Evolutionary conservation across 192 early-diverging fungal genomes (phyloP), one percentile per base, ranked within the genome.

Genomic region (Podila verticillata): DNA sequence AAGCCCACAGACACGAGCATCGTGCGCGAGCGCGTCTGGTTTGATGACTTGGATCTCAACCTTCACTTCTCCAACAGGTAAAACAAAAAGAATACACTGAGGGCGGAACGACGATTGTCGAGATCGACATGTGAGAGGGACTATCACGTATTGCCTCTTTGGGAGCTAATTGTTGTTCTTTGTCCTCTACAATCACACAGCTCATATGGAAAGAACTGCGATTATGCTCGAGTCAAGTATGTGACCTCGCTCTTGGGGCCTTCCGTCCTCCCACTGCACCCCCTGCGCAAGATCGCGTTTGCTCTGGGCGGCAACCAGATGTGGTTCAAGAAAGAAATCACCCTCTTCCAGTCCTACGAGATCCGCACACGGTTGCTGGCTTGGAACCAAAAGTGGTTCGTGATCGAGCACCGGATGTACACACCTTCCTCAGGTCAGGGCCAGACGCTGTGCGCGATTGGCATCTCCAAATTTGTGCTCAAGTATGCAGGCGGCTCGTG

Each of bases 311-410:
- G 84, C 1, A 82, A 79, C 20, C 63, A 83, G 20, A 85, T 82
- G 31, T 62, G 82, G 34, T 85, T 85, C 60, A 78, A 74, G 48
- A 82, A 82, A 54, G 84, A 85, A 26, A 85, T 83, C 20, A 47
- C 59, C 9, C 67, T 75, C 22, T 68, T 85, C 24, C 75, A 78
- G 24, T 36, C 71, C 6, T 85, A 85, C 60, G 82, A 71, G 30
- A 65, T 85, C n/a, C 74, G 82, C 9, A 71, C 69, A 7, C 84
- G 84, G 6, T 57, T 85, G n/a, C 71, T 63, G 5, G 63, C 81
- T 9, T 85, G 84, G 84, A 78, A 67, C 54, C 71, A 82, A 49
- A 85, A 83, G 58, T 85, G 84, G 84, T 57, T 85, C 4, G 66
- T 77, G 6, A 35, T 85, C 15, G 74, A 85, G 49, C 84, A 85